phyloP scores from a whole-genome alignment of 1,284 basidiomycete genomes.

The Melampsora larici-populina region DNA sequence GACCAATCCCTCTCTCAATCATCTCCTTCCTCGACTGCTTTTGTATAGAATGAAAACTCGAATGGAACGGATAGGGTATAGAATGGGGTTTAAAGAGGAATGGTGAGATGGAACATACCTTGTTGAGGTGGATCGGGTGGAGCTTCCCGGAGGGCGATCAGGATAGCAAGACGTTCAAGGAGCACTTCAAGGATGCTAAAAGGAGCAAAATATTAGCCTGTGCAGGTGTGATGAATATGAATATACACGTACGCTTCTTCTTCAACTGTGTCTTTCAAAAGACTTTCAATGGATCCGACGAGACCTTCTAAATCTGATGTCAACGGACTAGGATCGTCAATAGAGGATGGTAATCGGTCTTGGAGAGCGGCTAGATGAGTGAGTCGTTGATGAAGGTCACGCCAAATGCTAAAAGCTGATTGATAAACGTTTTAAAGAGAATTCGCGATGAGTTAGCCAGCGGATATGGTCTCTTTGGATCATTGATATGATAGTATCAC shows the following conservation, averaged over 20 bases:
- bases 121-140: conserved; percentile 29
- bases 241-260: conserved; percentile 13
- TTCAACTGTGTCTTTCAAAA: conserved; percentile 8
- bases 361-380: conserved; percentile 27
- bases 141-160: conserved; percentile 38
- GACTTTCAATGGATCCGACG: neutral
- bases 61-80: too few species aligned
- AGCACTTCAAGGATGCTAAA: conserved; percentile 25
- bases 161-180: conserved; percentile 38
- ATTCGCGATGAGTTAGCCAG: neutral
- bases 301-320: neutral
- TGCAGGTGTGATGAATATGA: too few species aligned
- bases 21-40: too few species aligned
- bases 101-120: neutral
- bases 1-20: neutral
- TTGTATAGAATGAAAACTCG: too few species aligned
- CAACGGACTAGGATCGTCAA: conserved; percentile 10
- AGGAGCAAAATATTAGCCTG: neutral
- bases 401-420: conserved; percentile 27
- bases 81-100: neutral
- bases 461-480: too few species aligned
- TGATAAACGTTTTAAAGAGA: too few species aligned
- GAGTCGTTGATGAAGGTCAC: conserved; percentile 23
- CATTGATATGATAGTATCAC: too few species aligned
- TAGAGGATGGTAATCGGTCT: conserved; percentile 13